Evolutionary conservation across 2,329 filamentous ascomycete genomes (phyloP).

Genomic region (Cytospora paraplurivora): DNA sequence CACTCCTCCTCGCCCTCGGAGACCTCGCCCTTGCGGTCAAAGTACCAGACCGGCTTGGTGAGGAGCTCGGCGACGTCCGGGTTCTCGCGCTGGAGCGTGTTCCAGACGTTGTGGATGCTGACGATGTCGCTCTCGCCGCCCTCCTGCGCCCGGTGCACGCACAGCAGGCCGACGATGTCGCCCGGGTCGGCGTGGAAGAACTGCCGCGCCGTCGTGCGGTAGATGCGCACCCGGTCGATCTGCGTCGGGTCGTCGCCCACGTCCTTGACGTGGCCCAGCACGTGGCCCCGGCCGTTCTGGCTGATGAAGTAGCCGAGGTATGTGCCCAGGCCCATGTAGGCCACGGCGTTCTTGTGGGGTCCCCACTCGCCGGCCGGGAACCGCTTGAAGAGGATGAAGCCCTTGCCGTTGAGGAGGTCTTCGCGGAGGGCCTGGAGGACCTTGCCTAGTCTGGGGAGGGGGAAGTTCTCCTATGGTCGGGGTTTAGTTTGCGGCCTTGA

Average conservation of each 20-base stretch:
- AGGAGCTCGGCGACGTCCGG: constrained; percentile 78
- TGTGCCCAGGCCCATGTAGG: constrained; percentile 87
- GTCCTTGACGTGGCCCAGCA: constrained; percentile 88
- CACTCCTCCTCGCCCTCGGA: constrained; percentile 74
- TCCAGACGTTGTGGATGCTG: constrained; percentile 79
- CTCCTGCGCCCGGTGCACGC: constrained; percentile 74
- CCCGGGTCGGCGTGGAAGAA: constrained; percentile 85
- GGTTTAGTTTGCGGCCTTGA: background rate
- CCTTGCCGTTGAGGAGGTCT: constrained; percentile 73
- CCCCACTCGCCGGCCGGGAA: constrained; percentile 79
- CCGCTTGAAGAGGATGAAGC: constrained; percentile 87
- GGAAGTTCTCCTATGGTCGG: constrained; percentile 43
- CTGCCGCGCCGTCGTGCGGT: constrained; percentile 81
- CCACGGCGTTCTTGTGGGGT: constrained; percentile 76
- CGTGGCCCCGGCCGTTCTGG: constrained; percentile 83
- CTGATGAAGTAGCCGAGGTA: constrained; percentile 87
- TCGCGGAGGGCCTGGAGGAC: constrained; percentile 41
- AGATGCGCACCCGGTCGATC: constrained; percentile 87
- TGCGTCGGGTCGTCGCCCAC: constrained; percentile 78
- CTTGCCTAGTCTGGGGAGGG: constrained; percentile 44
- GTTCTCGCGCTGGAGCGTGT: constrained; percentile 71
- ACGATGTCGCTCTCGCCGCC: constrained; percentile 85
- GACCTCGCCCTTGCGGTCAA: constrained; percentile 86
- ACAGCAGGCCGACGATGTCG: constrained; percentile 82
- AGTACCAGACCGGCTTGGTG: constrained; percentile 83